Evolutionary conservation across 257 asterid species (phyloP), one percentile per base, ranked within the genome.

Genomic region (Nemophila menziesii): DNA sequence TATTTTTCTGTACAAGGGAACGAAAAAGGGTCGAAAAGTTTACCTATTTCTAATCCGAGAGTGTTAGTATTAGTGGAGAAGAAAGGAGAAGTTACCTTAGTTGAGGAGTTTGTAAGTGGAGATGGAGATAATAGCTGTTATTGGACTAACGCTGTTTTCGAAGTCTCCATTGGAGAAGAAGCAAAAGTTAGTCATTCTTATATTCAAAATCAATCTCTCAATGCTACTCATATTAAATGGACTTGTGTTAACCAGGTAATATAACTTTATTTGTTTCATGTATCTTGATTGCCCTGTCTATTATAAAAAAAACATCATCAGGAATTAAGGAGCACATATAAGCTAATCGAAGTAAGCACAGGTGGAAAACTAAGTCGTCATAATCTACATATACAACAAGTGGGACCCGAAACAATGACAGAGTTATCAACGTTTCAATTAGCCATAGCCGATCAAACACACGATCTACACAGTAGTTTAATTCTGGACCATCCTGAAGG

Each of bases 331-430:
- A 84, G 98, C 64, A 67, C 48, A 26, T 89, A 89, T 36, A 49
- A 78, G 75, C 79, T 71, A 38, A 64, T 52, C 48, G 95, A 89
- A 63, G 76, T 84, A 29, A 81, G 96, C 78, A 84, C 85, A 4
- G 98, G 93, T 42, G 98, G 92, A 42, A 89, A 74, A 66, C 67
- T 89, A 62, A 78, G 94, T 66, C 71, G 96, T 61, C 98, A 89
- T 65, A 89, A 78, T 68, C 63, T 89, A 55, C 93, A 78, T 20
- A 78, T 89, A 46, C 84, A 84, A 64, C 98, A 89, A 63, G 67
- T 66, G 22, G 98, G 96, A 33, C 57, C 90, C 15, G 94, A 84
- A 40, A 89, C 98, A 0, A 43, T 51, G 33, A 89, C 96, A 5
- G 93, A 76, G 48, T 56, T 89, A 51, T 84, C 98, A 0, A 62